Percentiles rank a stretch among this genome's conserved stretches.
Conservation (phyloP, 1,139 yeast species). For the Saccharomyces hybrid region DNA sequence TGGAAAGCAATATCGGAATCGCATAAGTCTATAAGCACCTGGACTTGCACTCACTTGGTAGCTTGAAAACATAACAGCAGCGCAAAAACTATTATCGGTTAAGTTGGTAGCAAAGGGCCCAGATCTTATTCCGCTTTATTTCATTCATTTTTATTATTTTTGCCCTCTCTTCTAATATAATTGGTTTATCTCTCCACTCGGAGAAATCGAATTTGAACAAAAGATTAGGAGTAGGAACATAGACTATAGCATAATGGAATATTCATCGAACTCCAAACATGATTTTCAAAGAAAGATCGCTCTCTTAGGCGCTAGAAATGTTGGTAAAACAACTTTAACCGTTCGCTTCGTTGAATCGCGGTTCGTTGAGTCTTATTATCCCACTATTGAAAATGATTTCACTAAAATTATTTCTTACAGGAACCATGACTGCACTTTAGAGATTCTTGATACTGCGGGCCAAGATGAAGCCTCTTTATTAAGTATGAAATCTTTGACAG, state of each 20-base stretch:
- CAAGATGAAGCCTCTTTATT: constrained; percentile 84
- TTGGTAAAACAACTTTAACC: constrained; percentile 82
- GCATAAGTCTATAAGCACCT: no score
- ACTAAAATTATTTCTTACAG: constrained; percentile 62
- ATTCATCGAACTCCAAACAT: neutral
- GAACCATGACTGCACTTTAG: constrained; percentile 74
- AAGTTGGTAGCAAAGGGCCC: no score
- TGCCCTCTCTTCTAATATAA: no score
- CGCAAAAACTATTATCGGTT: no score
- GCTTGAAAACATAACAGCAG: no score
- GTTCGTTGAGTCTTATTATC: constrained; percentile 84
- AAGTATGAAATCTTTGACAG: constrained; percentile 75
- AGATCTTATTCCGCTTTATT: no score
- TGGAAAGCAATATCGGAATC: no score
- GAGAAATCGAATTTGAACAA: no score
- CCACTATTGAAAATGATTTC: constrained; percentile 88
- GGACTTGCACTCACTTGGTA: no score
- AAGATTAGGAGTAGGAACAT: no score
- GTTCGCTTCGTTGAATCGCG: constrained; percentile 84
- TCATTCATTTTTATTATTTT: no score
- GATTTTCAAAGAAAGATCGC: constrained; percentile 56
- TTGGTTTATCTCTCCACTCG: no score
- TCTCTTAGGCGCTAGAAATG: constrained; percentile 83
- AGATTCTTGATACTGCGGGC: constrained; percentile 91
- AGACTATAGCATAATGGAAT: neutral